Evolutionary conservation across 495 filamentous ascomycete species (phyloP).

Genomic region (Podospora didyma): DNA sequence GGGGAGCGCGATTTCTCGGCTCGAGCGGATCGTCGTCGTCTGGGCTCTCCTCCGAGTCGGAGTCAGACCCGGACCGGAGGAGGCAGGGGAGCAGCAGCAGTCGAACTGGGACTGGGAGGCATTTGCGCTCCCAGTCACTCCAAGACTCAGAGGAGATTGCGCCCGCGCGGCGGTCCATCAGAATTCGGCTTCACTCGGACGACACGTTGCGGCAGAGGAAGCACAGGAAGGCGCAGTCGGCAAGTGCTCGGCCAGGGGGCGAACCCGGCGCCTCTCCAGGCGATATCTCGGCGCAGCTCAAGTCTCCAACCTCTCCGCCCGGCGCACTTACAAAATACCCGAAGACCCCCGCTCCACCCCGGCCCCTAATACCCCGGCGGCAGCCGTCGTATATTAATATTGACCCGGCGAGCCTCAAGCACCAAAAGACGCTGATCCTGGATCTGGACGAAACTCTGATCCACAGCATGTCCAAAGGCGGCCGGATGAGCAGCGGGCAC

Average conservation of each 20-base stretch:
- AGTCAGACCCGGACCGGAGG: conserved; percentile 50
- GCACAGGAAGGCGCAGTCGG: conserved; percentile 48
- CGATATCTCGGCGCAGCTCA: conserved; percentile 55
- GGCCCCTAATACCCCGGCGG: conserved; percentile 80
- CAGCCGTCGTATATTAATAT: conserved; percentile 71
- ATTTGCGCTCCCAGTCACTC: conserved; percentile 52
- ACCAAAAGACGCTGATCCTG: conserved; percentile 88
- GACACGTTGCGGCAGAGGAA: conserved; percentile 62
- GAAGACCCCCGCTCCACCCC: conserved; percentile 78
- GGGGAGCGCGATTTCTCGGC: conserved; percentile 35
- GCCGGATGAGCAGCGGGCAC: conserved; percentile 91
- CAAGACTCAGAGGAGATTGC: conserved; percentile 54
- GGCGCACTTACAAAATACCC: conserved; percentile 83
- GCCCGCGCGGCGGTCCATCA: conserved; percentile 73
- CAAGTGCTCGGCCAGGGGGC: conserved; percentile 23
- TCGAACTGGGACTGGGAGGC: conserved; percentile 22
- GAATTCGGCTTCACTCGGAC: conserved; percentile 87
- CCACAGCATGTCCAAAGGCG: conserved; percentile 94
- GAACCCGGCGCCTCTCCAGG: conserved; percentile 19
- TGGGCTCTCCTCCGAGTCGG: conserved; percentile 55
- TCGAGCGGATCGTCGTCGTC: conserved; percentile 61
- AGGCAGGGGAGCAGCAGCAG: conserved; percentile 17
- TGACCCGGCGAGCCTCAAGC: conserved; percentile 41
- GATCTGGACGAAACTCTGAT: conserved; percentile 97
- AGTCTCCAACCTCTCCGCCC: conserved; percentile 87